phyloP scores from a whole-genome alignment of 306 rosid genomes.

The Malus asiatica region DNA sequence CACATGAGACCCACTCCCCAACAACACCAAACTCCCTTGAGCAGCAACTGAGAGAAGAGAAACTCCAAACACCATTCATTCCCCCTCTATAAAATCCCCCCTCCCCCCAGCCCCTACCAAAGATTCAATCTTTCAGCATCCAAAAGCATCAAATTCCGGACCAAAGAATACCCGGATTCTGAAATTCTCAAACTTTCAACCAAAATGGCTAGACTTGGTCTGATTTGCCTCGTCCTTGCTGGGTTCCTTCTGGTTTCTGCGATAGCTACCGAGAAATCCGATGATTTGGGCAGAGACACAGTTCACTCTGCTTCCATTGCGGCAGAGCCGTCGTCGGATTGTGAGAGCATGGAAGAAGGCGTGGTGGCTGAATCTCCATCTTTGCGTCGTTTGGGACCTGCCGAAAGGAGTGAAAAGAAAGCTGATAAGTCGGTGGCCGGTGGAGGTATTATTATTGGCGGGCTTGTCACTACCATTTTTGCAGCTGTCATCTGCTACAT shows the following conservation, averaged over 20 bases:
- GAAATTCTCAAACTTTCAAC: not conserved
- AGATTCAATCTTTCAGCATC: not conserved
- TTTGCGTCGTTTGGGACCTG: conserved; percentile 40
- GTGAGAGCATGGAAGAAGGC: no score
- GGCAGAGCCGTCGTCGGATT: conserved; percentile 14
- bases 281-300: conserved; percentile 13
- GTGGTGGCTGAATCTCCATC: conserved; percentile 35
- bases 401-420: conserved; percentile 10
- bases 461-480: conserved; percentile 64
- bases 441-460: conserved; percentile 86
- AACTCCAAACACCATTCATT: conserved; percentile 14
- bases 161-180: not conserved
- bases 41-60: no score
- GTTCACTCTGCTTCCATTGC: conserved; percentile 19
- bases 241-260: conserved; percentile 39
- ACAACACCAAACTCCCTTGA: not conserved
- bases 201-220: conserved; percentile 37
- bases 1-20: conserved; percentile 28
- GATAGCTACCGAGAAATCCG: conserved; percentile 21
- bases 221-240: conserved; percentile 32
- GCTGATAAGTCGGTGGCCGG: conserved; percentile 71
- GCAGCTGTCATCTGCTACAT: conserved; percentile 83
- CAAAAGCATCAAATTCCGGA: not conserved
- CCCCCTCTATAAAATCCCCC: conserved; percentile 13
- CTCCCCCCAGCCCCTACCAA: not conserved